Percentiles rank a stretch among this genome's conserved stretches.
phyloP scores from a whole-genome alignment of 768 basidiomycete genomes.

The Mycena haematopus region DNA sequence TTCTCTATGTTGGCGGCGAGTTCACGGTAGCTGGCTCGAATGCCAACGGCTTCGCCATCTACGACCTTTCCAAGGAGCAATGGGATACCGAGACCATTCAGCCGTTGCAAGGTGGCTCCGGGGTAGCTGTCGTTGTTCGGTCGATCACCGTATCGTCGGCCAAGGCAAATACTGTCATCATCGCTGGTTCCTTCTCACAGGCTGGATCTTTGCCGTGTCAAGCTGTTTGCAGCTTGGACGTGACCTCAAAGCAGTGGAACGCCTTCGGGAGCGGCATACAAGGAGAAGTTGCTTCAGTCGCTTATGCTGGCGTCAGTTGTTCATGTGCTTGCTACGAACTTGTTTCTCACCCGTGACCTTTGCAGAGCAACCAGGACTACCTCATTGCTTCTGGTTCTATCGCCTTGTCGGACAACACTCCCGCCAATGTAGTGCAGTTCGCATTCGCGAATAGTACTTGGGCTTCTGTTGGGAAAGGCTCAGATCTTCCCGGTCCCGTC shows the following conservation, averaged over 20 bases:
- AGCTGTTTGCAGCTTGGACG: conserved; percentile 81
- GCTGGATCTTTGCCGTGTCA: conserved; percentile 80
- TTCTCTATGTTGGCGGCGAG: conserved; percentile 84
- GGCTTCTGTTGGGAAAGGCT: conserved; percentile 65
- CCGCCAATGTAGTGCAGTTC: conserved; percentile 78
- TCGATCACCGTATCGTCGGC: conserved; percentile 70
- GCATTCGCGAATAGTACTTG: conserved; percentile 77
- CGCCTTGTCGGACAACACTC: conserved; percentile 63
- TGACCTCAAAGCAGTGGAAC: conserved; percentile 75
- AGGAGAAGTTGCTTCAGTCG: conserved; percentile 81
- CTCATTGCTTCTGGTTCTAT: conserved; percentile 87
- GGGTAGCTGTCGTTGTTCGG: conserved; percentile 67
- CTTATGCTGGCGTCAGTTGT: conserved; percentile 78
- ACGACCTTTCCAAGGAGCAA: conserved; percentile 68
- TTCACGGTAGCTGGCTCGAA: conserved; percentile 67
- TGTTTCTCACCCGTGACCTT: conserved; percentile 24
- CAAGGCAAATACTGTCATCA: conserved; percentile 67
- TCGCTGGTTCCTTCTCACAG: conserved; percentile 86
- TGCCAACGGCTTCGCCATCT: conserved; percentile 77
- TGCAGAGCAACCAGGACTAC: conserved; percentile 66
- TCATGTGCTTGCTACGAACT: conserved; percentile 12
- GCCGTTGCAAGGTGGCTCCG: conserved; percentile 61
- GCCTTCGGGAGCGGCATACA: conserved; percentile 79
- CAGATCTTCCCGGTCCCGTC: conserved; percentile 84
- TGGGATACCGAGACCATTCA: conserved; percentile 70